Evolutionary conservation across 768 basidiomycete genomes (phyloP), one percentile per base, ranked within the genome.

Genomic region (Trametes sanguinea): DNA sequence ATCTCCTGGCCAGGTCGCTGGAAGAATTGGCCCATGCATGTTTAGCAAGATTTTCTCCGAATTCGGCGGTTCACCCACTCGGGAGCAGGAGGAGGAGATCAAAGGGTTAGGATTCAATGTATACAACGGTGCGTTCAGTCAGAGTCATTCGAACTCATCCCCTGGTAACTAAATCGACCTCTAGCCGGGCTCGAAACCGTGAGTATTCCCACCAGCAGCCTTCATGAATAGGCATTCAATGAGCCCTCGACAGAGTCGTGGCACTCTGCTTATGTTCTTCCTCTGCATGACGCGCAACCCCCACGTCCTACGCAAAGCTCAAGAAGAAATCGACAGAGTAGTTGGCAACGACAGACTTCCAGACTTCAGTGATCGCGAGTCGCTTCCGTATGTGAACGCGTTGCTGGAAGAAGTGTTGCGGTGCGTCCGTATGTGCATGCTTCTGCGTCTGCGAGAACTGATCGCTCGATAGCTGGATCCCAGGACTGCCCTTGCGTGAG

Each of bases 311-410:
- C 61, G 57, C 10, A 76, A 73, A 51, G 79, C 78, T 5, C 79
- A 79, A 47, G 71, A 70, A 10, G 79, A 82, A 58, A 69, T 81
- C 2, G 79, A 81, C 59, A 54, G 66, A 3, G 76, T 79, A 1
- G 66, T 79, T 4, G 79, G 80, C 8, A 57, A 33, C 3, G 74
- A 76, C 51, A 69, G 80, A 1, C 71, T 80, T 2, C 78, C 78
- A 4, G 70, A 67, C 11, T 75, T 76, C 60, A 65, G 67, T n/a
- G 81, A 82, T 60, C 69, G 76, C 22, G 70, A 70, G 3, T 68
- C 69, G 6, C 67, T 80, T 22, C 81, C 79, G 0, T 80, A 78
- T 58, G 64, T 76, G 3, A 73, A 77, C 22, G 75, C 76, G 0
- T 39, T 81, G 14, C 69, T 71, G 13, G 70, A 75, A 30, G 79